phyloP scores from a whole-genome alignment of 2,329 filamentous ascomycete species.

The Fusarium verrucosum region DNA sequence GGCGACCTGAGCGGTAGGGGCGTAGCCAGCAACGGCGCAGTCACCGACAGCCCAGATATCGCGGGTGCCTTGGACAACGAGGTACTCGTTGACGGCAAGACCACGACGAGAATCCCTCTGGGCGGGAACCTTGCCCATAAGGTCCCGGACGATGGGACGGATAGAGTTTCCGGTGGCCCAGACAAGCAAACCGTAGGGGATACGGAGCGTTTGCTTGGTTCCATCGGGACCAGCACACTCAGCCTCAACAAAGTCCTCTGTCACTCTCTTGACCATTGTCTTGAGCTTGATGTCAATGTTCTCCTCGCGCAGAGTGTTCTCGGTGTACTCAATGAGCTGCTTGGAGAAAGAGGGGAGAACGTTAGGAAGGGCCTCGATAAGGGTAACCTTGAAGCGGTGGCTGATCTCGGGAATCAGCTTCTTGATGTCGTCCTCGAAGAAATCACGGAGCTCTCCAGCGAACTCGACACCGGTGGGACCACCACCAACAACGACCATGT shows the following conservation, averaged over 20 bases:
- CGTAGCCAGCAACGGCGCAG: slow-evolving; percentile 97
- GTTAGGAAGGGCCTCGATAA: slow-evolving; percentile 96
- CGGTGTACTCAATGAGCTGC: slow-evolving; percentile 98
- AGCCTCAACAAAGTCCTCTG: slow-evolving; percentile 90
- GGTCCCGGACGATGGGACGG: slow-evolving; percentile 86
- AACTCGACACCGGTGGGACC: slow-evolving; percentile 98
- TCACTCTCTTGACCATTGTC: slow-evolving; percentile 98
- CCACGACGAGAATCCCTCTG: slow-evolving; percentile 96
- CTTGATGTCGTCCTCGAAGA: slow-evolving; percentile 97
- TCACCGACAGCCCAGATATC: slow-evolving; percentile 99
- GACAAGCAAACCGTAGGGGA: slow-evolving; percentile 94
- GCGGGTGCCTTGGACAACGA: slow-evolving; percentile 95
- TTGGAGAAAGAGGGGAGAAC: slow-evolving; percentile 98
- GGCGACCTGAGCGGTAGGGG: slow-evolving; percentile 95
- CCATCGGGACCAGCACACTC: slow-evolving; percentile 84
- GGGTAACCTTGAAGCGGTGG: slow-evolving; percentile 94
- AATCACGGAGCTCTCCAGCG: slow-evolving; percentile 96
- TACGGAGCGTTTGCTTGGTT: slow-evolving; percentile 79
- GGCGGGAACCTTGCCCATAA: slow-evolving; percentile 90
- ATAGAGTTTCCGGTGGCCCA: slow-evolving; percentile 98
- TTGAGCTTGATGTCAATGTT: slow-evolving; percentile 97
- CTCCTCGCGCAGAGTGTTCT: slow-evolving; percentile 98
- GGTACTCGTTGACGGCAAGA: slow-evolving; percentile 96
- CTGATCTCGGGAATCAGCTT: slow-evolving; percentile 97
- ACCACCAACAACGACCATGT: slow-evolving; percentile 96